Base-by-base conservation (phyloP, 192 early-diverging fungal genomes). In the Dissophora ornata region DNA sequence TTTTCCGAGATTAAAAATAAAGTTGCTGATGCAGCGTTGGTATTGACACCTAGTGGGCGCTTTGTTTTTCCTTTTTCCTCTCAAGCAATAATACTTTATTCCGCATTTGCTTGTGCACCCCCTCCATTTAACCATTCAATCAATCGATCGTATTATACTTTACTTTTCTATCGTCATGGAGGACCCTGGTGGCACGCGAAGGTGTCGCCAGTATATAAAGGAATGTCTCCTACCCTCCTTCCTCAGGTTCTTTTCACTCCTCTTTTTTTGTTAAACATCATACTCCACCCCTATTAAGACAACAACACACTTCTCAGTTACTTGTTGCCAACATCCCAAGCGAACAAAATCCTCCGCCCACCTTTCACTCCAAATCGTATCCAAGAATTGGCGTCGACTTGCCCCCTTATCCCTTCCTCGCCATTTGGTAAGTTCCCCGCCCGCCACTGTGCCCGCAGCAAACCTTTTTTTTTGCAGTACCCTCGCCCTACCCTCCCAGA, bases 331-430 rank as follows among this genome's bases (percentile, higher is more conserved):
- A 6, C 18, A 45, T 36, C 21, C 7, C 24, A 3, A 22, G 10
- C 28, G 47, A 32, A 62, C 42, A 25, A 9, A 34, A 4, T 7
- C 24, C 29, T 51, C 42, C 29, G 10, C 46, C n/a, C 7, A 19
- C 22, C 26, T 47, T n/a, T n/a, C n/a, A 36, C 47, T 19, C 25
- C 38, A 21, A 55, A 21, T 51, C 61, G 53, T 71, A 71, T 71
- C 69, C 69, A 71, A 71, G 69, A 71, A 63, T 63, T 71, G 69
- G 69, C 69, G 60, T 62, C 60, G 52, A 56, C 69, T 57, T 63
- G 54, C 69, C 69, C 61, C 61, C 53, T 30, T 56, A 21, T 9
- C 61, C 45, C 24, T 21, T 48, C 44, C 19, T 63, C 60, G 69
- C 44, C 67, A 28, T n/a, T 25, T 28, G 56, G 67, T 69, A 54